Conservation (phyloP, 768 basidiomycete species). For the Lactifluus subvellereus region DNA sequence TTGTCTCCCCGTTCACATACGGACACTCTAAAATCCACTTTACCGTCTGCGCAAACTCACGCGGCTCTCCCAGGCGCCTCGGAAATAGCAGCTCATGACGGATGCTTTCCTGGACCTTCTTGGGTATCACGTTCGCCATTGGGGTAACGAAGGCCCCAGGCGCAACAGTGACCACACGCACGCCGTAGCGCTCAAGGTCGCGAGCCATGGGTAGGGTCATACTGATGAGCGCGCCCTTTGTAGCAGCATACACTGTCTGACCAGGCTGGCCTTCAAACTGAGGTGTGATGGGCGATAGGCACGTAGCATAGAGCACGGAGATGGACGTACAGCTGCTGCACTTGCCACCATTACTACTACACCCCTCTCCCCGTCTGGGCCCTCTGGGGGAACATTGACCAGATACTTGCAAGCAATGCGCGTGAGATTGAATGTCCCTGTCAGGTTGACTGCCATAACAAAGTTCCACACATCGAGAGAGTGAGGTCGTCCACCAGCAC, state of each 20-base stretch:
- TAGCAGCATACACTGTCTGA: constrained; percentile 50
- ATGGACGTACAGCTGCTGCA: constrained; percentile 37
- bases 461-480: constrained; percentile 48
- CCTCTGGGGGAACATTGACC: constrained; percentile 40
- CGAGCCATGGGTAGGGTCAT: constrained; percentile 59
- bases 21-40: constrained; percentile 31
- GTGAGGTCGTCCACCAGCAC: constrained; percentile 42
- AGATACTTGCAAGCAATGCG: constrained; percentile 48
- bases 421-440: constrained; percentile 55
- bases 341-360: constrained; percentile 54
- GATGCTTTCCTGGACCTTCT: constrained; percentile 26
- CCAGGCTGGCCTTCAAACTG: constrained; percentile 55
- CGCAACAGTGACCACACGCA: constrained; percentile 52
- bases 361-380: constrained; percentile 49
- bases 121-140: constrained; percentile 32
- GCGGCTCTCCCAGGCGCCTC: constrained; percentile 30
- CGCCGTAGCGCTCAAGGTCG: constrained; percentile 47
- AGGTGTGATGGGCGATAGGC: background rate
- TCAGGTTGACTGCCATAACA: constrained; percentile 48
- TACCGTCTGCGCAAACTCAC: constrained; percentile 32
- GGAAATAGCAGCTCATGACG: constrained; percentile 32
- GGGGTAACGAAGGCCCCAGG: constrained; percentile 47
- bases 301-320: background rate
- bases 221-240: constrained; percentile 51
- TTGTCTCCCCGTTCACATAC: constrained; percentile 32